Evolutionary conservation across 805 yeast species (phyloP).

Genomic region (Brettanomyces anomalus): DNA sequence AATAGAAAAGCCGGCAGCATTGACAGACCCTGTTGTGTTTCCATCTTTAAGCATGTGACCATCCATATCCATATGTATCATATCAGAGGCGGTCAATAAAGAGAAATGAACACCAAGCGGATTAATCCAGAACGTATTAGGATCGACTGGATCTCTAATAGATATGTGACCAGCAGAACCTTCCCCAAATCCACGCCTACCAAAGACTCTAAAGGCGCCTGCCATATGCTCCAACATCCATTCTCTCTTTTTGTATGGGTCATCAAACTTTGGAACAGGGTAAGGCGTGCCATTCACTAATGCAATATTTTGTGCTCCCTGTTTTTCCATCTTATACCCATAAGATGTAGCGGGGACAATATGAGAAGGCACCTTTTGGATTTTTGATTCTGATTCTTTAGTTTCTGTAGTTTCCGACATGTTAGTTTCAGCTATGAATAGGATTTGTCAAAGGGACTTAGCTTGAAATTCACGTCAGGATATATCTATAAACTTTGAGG

Average conservation of each 20-base stretch:
- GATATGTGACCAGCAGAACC: slow-evolving; percentile 86
- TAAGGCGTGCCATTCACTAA: slow-evolving; percentile 44
- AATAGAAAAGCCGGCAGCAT: slow-evolving; percentile 63
- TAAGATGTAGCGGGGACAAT: slow-evolving; percentile 27
- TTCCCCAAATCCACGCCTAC: slow-evolving; percentile 66
- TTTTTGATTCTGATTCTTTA: slow-evolving; percentile 1
- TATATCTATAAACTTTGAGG: too few relatives aligned
- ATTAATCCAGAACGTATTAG: slow-evolving; percentile 82
- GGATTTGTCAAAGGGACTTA: neutral
- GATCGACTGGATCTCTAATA: slow-evolving; percentile 73
- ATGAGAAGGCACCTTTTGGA: slow-evolving; percentile 14
- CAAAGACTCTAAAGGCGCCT: slow-evolving; percentile 75
- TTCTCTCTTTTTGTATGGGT: slow-evolving; percentile 39
- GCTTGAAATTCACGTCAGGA: too few relatives aligned
- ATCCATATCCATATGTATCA: slow-evolving; percentile 54
- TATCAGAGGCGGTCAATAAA: slow-evolving; percentile 47
- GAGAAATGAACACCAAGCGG: slow-evolving; percentile 77
- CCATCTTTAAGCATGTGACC: slow-evolving; percentile 56
- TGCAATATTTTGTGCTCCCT: slow-evolving; percentile 56
- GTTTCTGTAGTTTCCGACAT: slow-evolving; percentile 4
- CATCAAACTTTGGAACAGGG: slow-evolving; percentile 43
- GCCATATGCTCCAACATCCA: slow-evolving; percentile 70
- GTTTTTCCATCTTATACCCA: slow-evolving; percentile 32
- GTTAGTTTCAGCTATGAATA: neutral
- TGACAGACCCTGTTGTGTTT: slow-evolving; percentile 33